Conservation (phyloP, 2,329 filamentous ascomycete species). For the Exophiala viscosa region DNA sequence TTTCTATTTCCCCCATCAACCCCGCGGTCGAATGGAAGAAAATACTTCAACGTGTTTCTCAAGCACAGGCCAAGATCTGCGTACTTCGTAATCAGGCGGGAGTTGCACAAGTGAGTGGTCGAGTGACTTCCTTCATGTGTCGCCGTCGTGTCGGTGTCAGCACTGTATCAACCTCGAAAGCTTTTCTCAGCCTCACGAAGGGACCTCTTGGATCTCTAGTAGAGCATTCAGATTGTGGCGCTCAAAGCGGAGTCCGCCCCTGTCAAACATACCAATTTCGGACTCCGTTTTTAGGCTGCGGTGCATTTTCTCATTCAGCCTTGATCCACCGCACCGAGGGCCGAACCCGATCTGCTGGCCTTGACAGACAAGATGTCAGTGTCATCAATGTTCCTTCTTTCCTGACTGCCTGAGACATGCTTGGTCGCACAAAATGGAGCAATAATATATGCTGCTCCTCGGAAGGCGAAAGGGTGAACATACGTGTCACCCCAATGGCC, state of each 20-base stretch:
- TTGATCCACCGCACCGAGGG: conserved; percentile 4
- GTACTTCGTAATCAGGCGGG: background rate
- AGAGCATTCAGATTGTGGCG: conserved; percentile 8
- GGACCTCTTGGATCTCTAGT: conserved; percentile 8
- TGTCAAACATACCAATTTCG: conserved; percentile 20
- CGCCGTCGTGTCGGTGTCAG: conserved; percentile 1
- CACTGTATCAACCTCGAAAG: conserved; percentile 1
- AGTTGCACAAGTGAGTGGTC: conserved; percentile 7
- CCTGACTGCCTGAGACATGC: too few relatives aligned
- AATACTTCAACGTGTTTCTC: background rate
- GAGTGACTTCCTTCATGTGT: conserved; percentile 10
- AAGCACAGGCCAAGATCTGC: background rate
- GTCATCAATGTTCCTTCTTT: too few relatives aligned
- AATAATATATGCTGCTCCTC: too few relatives aligned
- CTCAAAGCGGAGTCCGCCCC: conserved; percentile 18
- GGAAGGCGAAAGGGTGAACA: too few relatives aligned
- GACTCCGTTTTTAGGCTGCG: conserved; percentile 18
- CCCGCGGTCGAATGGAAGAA: conserved; percentile 13
- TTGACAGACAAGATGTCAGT: background rate
- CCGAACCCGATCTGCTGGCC: background rate
- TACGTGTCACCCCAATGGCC: too few relatives aligned
- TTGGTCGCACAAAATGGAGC: too few relatives aligned
- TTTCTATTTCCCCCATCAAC: conserved; percentile 6
- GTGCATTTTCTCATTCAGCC: conserved; percentile 1
- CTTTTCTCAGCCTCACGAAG: conserved; percentile 18